These are phyloP conservation scores for Didymosphaeria variabile DNA, from an alignment of 2,329 filamentous ascomycete species.

Conservation along the genomic window DNA sequence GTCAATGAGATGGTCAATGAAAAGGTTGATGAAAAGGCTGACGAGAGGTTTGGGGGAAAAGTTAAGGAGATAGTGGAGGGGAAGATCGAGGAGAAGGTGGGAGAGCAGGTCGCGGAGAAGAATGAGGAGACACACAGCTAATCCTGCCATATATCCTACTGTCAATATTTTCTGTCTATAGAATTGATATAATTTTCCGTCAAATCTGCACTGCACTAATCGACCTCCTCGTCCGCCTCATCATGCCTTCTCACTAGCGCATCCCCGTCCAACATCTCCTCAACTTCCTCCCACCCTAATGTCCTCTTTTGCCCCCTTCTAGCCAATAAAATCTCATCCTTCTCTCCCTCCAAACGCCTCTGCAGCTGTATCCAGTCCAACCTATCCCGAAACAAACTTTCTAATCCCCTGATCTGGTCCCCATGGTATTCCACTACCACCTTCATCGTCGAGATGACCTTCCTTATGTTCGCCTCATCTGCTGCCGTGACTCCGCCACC, in stretches of 20 bases:
- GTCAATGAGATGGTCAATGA: too few species aligned
- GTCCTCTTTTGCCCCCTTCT: neutral
- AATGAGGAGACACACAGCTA: too few species aligned
- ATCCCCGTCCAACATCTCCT: too few species aligned
- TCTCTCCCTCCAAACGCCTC: neutral
- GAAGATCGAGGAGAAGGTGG: neutral
- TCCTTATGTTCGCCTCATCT: neutral
- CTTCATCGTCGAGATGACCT: neutral
- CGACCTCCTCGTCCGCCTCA: neutral
- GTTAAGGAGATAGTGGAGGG: neutral
- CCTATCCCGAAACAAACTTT: neutral
- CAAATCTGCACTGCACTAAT: neutral
- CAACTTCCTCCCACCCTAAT: neutral
- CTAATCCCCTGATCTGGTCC: neutral
- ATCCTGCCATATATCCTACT: too few species aligned
- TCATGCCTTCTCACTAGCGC: too few species aligned
- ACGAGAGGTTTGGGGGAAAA: neutral
- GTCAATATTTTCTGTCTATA: too few species aligned
- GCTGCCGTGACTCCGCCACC: neutral
- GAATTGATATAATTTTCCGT: too few species aligned
- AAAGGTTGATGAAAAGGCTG: neutral
- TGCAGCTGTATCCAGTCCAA: neutral
- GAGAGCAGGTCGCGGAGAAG: neutral
- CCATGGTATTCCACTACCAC: neutral
- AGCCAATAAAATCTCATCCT: neutral